These are phyloP conservation scores for Gilbertella persicaria DNA, from an alignment of 371 early-diverging fungal species.

Conservation along the genomic window DNA sequence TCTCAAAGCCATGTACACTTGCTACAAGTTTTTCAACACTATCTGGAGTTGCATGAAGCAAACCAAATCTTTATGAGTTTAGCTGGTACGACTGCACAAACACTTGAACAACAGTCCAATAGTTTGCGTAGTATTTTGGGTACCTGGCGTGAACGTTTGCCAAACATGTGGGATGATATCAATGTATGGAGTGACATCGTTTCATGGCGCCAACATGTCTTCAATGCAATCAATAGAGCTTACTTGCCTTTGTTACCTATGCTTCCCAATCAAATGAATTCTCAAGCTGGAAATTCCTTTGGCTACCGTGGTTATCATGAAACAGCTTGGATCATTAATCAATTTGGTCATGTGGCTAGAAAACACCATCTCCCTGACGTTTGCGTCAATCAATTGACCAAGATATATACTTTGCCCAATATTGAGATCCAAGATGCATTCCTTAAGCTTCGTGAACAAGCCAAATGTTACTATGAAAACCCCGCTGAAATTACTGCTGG, in stretches of 20 bases:
- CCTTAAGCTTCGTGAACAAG: slow-evolving; percentile 96
- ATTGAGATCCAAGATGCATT: slow-evolving; percentile 99
- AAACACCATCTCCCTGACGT: slow-evolving; percentile 94
- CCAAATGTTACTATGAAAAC: slow-evolving; percentile 93
- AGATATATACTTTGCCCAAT: slow-evolving; percentile 98
- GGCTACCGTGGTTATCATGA: slow-evolving; percentile 99
- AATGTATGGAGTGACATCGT: slow-evolving; percentile 97
- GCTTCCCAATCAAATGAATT: slow-evolving; percentile 50
- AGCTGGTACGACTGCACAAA: slow-evolving; percentile 71
- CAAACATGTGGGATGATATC: slow-evolving; percentile 97
- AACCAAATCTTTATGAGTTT: slow-evolving; percentile 84
- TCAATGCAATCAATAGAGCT: slow-evolving; percentile 92
- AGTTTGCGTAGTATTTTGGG: slow-evolving; percentile 90
- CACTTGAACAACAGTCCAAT: slow-evolving; percentile 80
- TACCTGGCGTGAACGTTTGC: slow-evolving; percentile 98
- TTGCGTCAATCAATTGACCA: slow-evolving; percentile 89
- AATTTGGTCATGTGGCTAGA: slow-evolving; percentile 98
- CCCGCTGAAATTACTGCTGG: slow-evolving; percentile 87
- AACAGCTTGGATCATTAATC: slow-evolving; percentile 99
- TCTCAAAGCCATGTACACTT: slow-evolving; percentile 85
- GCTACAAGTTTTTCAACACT: slow-evolving; percentile 92
- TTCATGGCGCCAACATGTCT: slow-evolving; percentile 98
- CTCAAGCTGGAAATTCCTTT: slow-evolving; percentile 71
- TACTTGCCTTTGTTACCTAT: slow-evolving; percentile 87
- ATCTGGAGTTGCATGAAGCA: slow-evolving; percentile 93